Evolutionary conservation across 2,329 filamentous ascomycete species (phyloP), one percentile per base, ranked within the genome.

Genomic region (Aspergillus sp.): DNA sequence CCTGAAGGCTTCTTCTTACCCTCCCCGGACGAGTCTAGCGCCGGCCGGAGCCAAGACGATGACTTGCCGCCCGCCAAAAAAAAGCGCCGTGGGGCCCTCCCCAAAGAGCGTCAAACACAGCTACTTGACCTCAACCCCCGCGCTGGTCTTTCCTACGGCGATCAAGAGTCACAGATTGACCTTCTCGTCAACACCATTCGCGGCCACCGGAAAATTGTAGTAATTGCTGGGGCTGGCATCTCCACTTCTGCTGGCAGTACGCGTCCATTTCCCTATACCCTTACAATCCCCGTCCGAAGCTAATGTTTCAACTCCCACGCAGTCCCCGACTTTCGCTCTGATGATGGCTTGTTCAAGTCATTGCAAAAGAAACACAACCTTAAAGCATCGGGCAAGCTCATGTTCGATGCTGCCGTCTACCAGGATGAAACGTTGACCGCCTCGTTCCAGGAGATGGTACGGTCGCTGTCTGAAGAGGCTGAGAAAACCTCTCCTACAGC

Each of bases 371-470:
- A 96, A 70, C 91, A 97, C 76, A 96, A 95, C 66, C 82, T 97
- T 61, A 96, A 96, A 73, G 86, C 89, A 20, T 97, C 95, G 0
- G 95, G 95, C 52, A 97, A 98, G 75, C 88, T 96, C 65, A 83
- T 99, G 1, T 99, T 99, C 71, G 95, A 99, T 77, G 95, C 95
- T 52, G 96, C 93, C 7, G 95, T 99, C 54, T 99, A 99, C 80
- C 93, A 91, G 74, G 90, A 96, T 79, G 89, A 96, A 72, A 83
- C 85, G 20, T 90, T 93, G 12, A 98, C 93, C 1, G 88, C 89
- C 22, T 91, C 89, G 11, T 99, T 99, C 73, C 95, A 99, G 75
- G 87, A 89, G 71, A 98, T 99, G 93, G 91, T 99, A 66, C 89
- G 93, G 70, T 88, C 90, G 68, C 84, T 99, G 68, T 91, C 91